phyloP scores from a whole-genome alignment of 106 monocot genomes.

The Ottelia alismoides region DNA sequence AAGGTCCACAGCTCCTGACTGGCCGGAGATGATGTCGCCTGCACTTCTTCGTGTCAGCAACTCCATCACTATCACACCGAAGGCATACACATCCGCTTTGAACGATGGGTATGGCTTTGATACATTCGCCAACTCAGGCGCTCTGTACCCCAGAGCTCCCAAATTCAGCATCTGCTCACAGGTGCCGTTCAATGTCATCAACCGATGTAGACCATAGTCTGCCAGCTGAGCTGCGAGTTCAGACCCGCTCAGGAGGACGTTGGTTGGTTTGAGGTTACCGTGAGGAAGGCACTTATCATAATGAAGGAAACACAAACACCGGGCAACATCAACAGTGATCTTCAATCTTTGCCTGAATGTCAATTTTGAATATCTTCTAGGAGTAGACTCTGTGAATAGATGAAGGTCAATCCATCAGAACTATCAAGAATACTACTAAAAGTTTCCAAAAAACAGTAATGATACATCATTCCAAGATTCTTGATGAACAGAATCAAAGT shows the following conservation, averaged over 20 bases:
- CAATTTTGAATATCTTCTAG: constrained; percentile 13
- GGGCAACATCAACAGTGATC: too few species aligned
- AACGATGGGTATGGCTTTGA: constrained; percentile 5
- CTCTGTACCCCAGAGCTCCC: constrained; percentile 23
- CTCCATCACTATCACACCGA: constrained; percentile 24
- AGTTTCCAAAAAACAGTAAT: too few species aligned
- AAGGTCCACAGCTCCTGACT: constrained; percentile 22
- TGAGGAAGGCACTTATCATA: constrained; percentile 15
- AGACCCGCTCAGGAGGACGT: constrained; percentile 16
- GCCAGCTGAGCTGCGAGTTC: constrained; percentile 10
- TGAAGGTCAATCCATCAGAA: too few species aligned
- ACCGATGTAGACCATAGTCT: too few species aligned
- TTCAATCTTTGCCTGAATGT: constrained; percentile 15
- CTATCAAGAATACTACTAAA: too few species aligned
- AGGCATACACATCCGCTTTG: constrained; percentile 21
- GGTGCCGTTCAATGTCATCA: too few species aligned
- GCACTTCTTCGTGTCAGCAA: constrained; percentile 17
- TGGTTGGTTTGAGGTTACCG: constrained; percentile 25
- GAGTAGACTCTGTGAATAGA: too few species aligned
- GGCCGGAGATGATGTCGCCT: constrained; percentile 24
- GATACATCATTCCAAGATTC: too few species aligned
- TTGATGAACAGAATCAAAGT: too few species aligned
- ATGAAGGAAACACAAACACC: constrained; percentile 14
- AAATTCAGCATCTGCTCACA: constrained; percentile 20
- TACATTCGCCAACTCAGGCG: constrained; percentile 12